These are phyloP conservation scores for Claviceps maximensis DNA, from an alignment of 2,329 filamentous ascomycete genomes.

Conservation along the genomic window DNA sequence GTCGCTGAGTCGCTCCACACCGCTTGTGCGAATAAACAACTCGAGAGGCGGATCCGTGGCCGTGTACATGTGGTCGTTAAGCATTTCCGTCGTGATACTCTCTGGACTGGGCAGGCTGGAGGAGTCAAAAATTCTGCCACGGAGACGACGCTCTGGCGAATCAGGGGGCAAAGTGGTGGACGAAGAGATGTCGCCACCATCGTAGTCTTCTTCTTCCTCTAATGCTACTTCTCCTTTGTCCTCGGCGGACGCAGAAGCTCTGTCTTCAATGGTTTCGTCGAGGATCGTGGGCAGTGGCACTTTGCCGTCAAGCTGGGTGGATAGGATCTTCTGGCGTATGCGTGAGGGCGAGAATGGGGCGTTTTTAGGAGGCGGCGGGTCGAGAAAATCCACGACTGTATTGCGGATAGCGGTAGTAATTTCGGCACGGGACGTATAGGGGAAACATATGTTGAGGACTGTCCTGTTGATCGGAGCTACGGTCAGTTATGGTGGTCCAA, in stretches of 20 bases:
- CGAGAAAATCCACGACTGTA: constrained; percentile 77
- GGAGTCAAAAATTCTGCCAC: constrained; percentile 19
- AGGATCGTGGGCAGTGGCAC: constrained; percentile 37
- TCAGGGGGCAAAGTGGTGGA: constrained; percentile 46
- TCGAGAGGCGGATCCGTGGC: constrained; percentile 76
- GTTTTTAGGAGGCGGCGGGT: constrained; percentile 49
- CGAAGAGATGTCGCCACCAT: constrained; percentile 36
- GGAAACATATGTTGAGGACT: constrained; percentile 87
- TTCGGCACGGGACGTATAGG: constrained; percentile 90
- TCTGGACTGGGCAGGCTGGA: constrained; percentile 58
- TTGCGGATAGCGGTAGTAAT: constrained; percentile 81
- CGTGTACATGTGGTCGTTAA: constrained; percentile 82
- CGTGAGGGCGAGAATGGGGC: constrained; percentile 77
- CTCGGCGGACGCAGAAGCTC: constrained; percentile 13
- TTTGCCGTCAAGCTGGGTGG: constrained; percentile 41
- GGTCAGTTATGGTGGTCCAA: neutral
- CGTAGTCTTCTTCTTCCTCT: constrained; percentile 20
- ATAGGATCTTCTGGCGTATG: constrained; percentile 75
- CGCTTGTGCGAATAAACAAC: constrained; percentile 81
- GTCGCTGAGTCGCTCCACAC: constrained; percentile 83
- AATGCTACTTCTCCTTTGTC: constrained; percentile 15
- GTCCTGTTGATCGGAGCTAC: constrained; percentile 24
- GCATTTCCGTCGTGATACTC: constrained; percentile 67
- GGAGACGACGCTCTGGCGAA: constrained; percentile 31
- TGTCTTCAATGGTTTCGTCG: constrained; percentile 16